Conservation (phyloP, 2,329 filamentous ascomycete species). For the Orbilia brochopaga region DNA sequence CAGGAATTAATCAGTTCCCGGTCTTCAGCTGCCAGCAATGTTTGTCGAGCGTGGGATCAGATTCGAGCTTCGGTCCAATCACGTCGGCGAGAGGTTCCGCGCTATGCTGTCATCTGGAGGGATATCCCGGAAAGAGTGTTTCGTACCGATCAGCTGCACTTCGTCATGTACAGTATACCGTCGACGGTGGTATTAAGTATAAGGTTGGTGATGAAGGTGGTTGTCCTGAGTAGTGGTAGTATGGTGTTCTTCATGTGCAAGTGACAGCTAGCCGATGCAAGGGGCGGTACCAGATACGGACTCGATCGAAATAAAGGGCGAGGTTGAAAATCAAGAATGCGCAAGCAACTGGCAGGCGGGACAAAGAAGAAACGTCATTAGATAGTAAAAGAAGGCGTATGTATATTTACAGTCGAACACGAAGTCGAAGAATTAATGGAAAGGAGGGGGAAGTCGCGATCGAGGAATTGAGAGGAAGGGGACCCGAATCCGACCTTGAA, state of each 20-base stretch:
- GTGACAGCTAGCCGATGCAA: too few species aligned
- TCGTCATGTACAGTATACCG: too few species aligned
- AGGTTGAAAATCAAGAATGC: background rate
- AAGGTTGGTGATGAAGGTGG: too few species aligned
- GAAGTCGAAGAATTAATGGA: background rate
- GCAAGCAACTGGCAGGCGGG: background rate
- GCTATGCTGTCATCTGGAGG: constrained; percentile 2
- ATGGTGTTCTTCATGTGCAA: too few species aligned
- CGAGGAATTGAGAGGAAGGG: background rate
- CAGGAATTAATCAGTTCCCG: background rate
- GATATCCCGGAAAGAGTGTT: background rate
- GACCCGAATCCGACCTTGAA: background rate
- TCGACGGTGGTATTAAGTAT: too few species aligned
- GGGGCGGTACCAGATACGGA: too few species aligned
- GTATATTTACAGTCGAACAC: constrained; percentile 2
- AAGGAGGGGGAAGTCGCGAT: background rate
- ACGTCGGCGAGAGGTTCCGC: background rate
- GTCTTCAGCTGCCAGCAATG: background rate
- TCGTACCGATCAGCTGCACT: too few species aligned
- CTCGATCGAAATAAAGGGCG: background rate
- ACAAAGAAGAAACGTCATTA: background rate
- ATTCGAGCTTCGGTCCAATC: background rate
- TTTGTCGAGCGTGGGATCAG: background rate
- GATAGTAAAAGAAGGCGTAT: background rate
- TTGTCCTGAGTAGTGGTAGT: too few species aligned